Evolutionary conservation across 1,284 basidiomycete genomes (phyloP), one percentile per base, ranked within the genome.

Genomic region (Xerocomus tenax): DNA sequence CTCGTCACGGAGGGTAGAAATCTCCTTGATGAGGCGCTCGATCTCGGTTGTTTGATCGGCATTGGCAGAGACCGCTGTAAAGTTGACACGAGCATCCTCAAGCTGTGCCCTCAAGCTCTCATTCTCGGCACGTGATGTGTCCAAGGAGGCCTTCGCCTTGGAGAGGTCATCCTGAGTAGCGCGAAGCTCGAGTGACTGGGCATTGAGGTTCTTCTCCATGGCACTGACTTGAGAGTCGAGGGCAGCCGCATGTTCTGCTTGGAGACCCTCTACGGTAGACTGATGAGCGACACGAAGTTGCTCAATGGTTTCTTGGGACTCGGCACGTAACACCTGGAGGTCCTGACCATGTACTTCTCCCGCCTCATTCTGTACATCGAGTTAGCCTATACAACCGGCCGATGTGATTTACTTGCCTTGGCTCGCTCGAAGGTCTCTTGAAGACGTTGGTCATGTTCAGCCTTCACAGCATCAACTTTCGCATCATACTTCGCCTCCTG

Each of bases 161-260:
- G 74, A 63, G 34, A 91, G 78, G 61, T 90, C 88, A 53, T 90
- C 87, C 59, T 82, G 79, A 0, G 88, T 87, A 8, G 86, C 88
- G 62, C 83, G 87, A 43, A 90, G 75, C 59, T 91, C 85, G 34
- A 88, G 66, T 45, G 68, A 77, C 56, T 82, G 71, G 49, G 68
- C 76, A 46, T 70, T 72, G 47, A 87, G 74, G 61, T 79, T 75
- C 69, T 89, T 86, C 64, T 84, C 79, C 18, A 84, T 69, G 2
- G 64, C 65, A 54, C 75, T 74, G 36, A 78, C 70, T 58, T 84
- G 75, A 25, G 73, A 71, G 46, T 82, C 79, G 16, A 87, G 69
- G 6, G 66, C 57, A 18, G 74, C 73, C 42, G 76, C 71, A 54
- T 88, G 83, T 50, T 87, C 82, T 1, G 73, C 69, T 58, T 79